These are phyloP conservation scores for Candida parachauliodes DNA, from an alignment of 805 yeast genomes.

Conservation along the genomic window DNA sequence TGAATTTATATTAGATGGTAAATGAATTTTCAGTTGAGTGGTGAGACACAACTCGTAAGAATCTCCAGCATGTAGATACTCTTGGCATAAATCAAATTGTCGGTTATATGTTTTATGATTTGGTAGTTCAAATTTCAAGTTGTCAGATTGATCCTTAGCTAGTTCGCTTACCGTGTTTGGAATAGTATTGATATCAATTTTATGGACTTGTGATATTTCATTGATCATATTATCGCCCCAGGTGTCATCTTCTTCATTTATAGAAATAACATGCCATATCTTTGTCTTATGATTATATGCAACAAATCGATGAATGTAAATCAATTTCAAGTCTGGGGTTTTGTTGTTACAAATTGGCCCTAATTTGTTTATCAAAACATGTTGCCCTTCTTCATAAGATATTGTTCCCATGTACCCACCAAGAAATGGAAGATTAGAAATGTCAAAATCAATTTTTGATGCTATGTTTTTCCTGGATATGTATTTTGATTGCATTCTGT, in stretches of 20 bases:
- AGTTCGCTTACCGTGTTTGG: conserved; percentile 20
- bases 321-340: conserved; percentile 73
- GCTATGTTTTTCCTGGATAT: conserved; percentile 28
- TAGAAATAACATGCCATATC: conserved; percentile 50
- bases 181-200: conserved; percentile 18
- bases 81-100: conserved; percentile 63
- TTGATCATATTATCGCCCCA: conserved; percentile 31
- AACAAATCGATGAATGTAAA: conserved; percentile 64
- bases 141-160: conserved; percentile 19
- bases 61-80: conserved; percentile 70
- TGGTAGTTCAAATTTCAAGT: conserved; percentile 46
- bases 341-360: conserved; percentile 28
- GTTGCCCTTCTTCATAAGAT: conserved; percentile 83
- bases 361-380: conserved; percentile 29
- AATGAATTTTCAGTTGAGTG: conserved; percentile 57
- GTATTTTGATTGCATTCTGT: conserved; percentile 39
- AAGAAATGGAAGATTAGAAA: conserved; percentile 59
- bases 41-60: conserved; percentile 93
- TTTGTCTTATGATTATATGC: conserved; percentile 47
- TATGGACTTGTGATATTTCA: conserved; percentile 7
- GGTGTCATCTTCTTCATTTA: conserved; percentile 30
- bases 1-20: conserved; percentile 49
- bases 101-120: conserved; percentile 48
- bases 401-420: conserved; percentile 91
- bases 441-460: conserved; percentile 3